Base-by-base conservation (phyloP, 306 rosid genomes). In the Pyrus betulifolia region DNA sequence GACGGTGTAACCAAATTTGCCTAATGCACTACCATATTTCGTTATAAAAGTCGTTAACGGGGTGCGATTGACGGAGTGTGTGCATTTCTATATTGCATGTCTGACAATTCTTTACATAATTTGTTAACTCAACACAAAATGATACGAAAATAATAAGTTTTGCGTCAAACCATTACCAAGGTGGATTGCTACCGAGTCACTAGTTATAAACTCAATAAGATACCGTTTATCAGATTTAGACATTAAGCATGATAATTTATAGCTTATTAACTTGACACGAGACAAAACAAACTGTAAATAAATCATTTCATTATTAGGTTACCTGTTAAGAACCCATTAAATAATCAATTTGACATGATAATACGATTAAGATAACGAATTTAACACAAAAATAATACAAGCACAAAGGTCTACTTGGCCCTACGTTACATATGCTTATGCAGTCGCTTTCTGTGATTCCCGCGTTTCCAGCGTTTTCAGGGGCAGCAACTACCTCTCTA, bases 401-500 rank as follows among this genome's bases (percentile, higher is more conserved):
- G 2, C 2, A 2, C 42, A 38, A 38, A 38, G 42, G 42, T 62
- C 4, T 22, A 12, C 21, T 17, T 12, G 4, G 10, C 28, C 25
- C 6, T 59, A 28, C 1, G 21, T 25, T 59, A 11, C 30, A 25
- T 49, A 49, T 4, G 31, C 64, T 5, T 22, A 15, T 6, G 23
- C 1, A 27, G 52, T 70, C 61, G 18, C 12, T 25, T 33, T 82
- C 82, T 59, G 75, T 67, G 75, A 67, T 72, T 81, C 76, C 84
- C 82, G 78, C 79, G 85, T 67, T 22, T 13, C 18, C 64, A 14
- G 17, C 58, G 11, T 63, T 49, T 10, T 5, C 8, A n/a, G 52
- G 82, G 46, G 30, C 45, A 30, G 49, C 75, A 11, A 15, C 78
- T 3, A 11, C 15, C 1, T 77, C 3, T 10, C 55, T 35, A 13